Evolutionary conservation across 2,329 filamentous ascomycete species (phyloP).

Genomic region (Chaetomiaceae sp.): DNA sequence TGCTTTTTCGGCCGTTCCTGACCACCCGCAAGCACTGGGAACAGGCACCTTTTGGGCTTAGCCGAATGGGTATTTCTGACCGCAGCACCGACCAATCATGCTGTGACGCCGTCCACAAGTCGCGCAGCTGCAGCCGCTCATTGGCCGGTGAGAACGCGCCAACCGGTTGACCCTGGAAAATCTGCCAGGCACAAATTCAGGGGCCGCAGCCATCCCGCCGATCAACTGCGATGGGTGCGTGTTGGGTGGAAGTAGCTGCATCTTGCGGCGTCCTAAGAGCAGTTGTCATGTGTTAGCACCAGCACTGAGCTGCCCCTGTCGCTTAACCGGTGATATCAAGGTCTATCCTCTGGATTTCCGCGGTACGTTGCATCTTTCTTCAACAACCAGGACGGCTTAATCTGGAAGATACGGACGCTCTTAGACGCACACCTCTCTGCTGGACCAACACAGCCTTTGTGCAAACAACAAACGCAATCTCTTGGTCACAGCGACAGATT

Average conservation of each 20-base stretch:
- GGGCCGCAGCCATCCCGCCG: conserved; percentile 17
- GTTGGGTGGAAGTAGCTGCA: neutral
- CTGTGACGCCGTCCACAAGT: conserved; percentile 4
- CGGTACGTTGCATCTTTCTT: too few species aligned
- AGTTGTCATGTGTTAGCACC: too few species aligned
- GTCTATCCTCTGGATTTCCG: too few species aligned
- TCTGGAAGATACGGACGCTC: too few species aligned
- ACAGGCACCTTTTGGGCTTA: conserved; percentile 13
- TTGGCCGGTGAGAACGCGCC: conserved; percentile 17
- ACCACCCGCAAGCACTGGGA: conserved; percentile 8
- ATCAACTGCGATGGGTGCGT: conserved; percentile 11
- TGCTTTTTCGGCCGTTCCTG: conserved; percentile 18
- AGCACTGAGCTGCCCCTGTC: too few species aligned
- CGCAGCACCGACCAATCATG: conserved; percentile 15
- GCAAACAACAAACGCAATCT: too few species aligned
- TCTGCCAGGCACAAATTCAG: conserved; percentile 22
- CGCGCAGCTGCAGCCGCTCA: neutral
- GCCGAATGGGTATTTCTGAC: conserved; percentile 3
- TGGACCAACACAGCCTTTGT: too few species aligned
- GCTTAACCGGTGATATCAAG: too few species aligned
- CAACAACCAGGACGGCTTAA: too few species aligned
- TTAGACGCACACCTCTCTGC: too few species aligned
- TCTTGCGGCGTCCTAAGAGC: neutral
- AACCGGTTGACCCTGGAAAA: conserved; percentile 10
- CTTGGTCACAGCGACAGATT: too few species aligned